Evolutionary conservation across 2,329 filamentous ascomycete species (phyloP).

Genomic region (Clarireedia sp.): DNA sequence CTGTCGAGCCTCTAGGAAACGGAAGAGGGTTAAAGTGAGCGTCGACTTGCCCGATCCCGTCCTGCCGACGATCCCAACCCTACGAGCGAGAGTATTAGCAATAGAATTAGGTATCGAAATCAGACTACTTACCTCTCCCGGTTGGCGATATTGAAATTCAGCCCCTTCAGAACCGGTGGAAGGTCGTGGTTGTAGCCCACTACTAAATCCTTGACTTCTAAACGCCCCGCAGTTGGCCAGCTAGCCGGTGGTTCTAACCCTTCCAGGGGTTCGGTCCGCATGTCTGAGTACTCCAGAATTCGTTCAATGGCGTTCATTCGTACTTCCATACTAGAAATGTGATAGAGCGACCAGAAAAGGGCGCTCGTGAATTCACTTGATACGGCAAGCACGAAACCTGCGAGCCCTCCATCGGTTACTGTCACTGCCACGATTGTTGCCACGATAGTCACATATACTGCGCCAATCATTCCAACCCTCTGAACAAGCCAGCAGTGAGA

Average conservation of each 20-base stretch:
- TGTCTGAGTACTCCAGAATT: slow-evolving; percentile 64
- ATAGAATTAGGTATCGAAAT: too few species aligned
- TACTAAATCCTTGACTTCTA: slow-evolving; percentile 65
- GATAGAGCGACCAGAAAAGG: slow-evolving; percentile 56
- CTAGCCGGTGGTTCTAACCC: slow-evolving; percentile 56
- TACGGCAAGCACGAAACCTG: slow-evolving; percentile 68
- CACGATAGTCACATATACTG: slow-evolving; percentile 57
- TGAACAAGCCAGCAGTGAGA: slow-evolving; percentile 11
- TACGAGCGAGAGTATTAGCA: too few species aligned
- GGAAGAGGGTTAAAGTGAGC: slow-evolving; percentile 67
- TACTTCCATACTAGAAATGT: slow-evolving; percentile 61
- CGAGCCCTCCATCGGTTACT: slow-evolving; percentile 57
- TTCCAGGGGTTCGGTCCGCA: slow-evolving; percentile 57
- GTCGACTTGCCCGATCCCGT: slow-evolving; percentile 75
- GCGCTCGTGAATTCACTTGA: slow-evolving; percentile 57
- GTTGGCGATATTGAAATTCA: slow-evolving; percentile 59
- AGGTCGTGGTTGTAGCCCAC: slow-evolving; percentile 65
- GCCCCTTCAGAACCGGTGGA: slow-evolving; percentile 59
- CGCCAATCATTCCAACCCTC: slow-evolving; percentile 45
- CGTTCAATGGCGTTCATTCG: slow-evolving; percentile 72
- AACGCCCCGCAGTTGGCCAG: slow-evolving; percentile 66
- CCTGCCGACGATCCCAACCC: slow-evolving; percentile 67
- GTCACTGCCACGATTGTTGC: slow-evolving; percentile 54
- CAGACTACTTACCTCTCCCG: slow-evolving; percentile 41
- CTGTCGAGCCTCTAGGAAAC: slow-evolving; percentile 62